Base-by-base conservation (phyloP, 257 asterid species). In the Solanum chiquidenum region DNA sequence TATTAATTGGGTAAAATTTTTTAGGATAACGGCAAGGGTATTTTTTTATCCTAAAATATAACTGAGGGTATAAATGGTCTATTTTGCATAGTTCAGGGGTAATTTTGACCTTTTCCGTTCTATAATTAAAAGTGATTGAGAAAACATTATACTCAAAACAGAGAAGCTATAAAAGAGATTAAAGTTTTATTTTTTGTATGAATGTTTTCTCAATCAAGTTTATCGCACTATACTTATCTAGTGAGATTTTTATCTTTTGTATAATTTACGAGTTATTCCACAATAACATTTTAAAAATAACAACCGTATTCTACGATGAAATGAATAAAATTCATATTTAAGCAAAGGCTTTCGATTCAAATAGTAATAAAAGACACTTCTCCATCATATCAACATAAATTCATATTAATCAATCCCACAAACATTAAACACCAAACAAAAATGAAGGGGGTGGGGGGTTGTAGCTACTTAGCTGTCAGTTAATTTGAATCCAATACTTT, bases 281-380 rank as follows among this genome's bases (percentile, higher is more conserved):
- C 2, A 66, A 0, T 2, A 52, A 16, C 2, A 3, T 18, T 6
- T 0, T 0, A 16, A 52, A 52, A 52, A 16, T 52, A 52, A 2
- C 4, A 0, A 0, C 0, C 4, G 6, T 0, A 52, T 16, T 16
- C 16, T 52, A 52, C 18, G 10, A 52, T 52, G 9, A 52, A 52
- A 52, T 52, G n/a, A 52, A 52, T 18, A 52, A 18, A 7, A 52
- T 52, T 52, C 4, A 20, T 52, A 52, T 0, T 52, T 20, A 18
- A 0, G 6, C n/a, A 18, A 52, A 52, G 4, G 0, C 62, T 52
- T 52, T 52, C 3, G 4, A 52, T 52, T 52, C n/a, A 0, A 52
- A 52, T 16, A 16, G 0, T 52, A 3, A 6, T 52, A 52, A 52
- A 16, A 18, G 62, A 16, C 1, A 52, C 62, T 52, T 49, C 10